phyloP scores from a whole-genome alignment of 1,284 basidiomycete genomes.

The Pholiota adiposa region DNA sequence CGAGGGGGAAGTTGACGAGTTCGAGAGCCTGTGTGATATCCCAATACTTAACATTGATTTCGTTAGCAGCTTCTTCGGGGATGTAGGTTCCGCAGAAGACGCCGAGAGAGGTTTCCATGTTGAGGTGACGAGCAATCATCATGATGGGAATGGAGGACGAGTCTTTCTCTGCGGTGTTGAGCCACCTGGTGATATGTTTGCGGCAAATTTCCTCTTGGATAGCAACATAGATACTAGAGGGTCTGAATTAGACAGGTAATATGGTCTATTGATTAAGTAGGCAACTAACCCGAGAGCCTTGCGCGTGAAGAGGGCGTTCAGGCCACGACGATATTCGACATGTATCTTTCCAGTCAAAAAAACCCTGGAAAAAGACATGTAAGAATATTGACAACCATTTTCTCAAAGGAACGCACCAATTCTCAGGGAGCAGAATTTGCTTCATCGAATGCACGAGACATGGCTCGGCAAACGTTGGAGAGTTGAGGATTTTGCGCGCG shows the following conservation, averaged over 20 bases:
- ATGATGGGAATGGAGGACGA: conserved; percentile 74
- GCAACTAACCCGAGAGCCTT: conserved; percentile 80
- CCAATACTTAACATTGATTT: conserved; percentile 97
- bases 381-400: background rate
- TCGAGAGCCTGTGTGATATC: conserved; percentile 93
- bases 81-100: conserved; percentile 96
- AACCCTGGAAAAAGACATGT: conserved; percentile 62
- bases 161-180: conserved; percentile 54
- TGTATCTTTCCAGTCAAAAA: conserved; percentile 95
- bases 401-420: conserved; percentile 69
- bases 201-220: conserved; percentile 90
- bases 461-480: conserved; percentile 87
- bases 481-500: conserved; percentile 92
- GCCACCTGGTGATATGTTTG: conserved; percentile 77
- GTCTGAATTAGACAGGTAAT: conserved; percentile 14
- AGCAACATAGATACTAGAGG: conserved; percentile 78
- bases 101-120: conserved; percentile 96
- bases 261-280: background rate
- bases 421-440: conserved; percentile 84
- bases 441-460: conserved; percentile 95
- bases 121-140: conserved; percentile 90
- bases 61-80: conserved; percentile 74
- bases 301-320: conserved; percentile 94
- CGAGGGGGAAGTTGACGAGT: conserved; percentile 98
- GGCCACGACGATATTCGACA: conserved; percentile 90